Conservation (phyloP, 1,139 yeast species). For the Lodderomyces margitis region DNA sequence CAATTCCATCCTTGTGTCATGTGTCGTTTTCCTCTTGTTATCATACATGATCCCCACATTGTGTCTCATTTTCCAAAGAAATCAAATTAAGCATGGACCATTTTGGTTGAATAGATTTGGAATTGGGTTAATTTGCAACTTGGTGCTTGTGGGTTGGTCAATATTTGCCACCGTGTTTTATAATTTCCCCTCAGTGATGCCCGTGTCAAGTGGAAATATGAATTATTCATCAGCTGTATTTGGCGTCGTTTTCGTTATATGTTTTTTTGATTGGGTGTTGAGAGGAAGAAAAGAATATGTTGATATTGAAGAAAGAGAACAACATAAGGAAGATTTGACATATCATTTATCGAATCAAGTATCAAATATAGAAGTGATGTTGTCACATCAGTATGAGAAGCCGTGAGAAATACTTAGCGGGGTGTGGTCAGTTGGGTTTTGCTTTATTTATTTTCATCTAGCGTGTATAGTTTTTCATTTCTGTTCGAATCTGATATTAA, state of each 20-base stretch:
- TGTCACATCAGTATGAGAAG: conserved; percentile 15
- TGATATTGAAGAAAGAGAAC: conserved; percentile 25
- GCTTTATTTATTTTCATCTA: too few species aligned
- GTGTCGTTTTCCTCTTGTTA: conserved; percentile 35
- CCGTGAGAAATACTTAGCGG: too few species aligned
- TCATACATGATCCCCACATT: conserved; percentile 35
- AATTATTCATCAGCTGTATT: conserved; percentile 45
- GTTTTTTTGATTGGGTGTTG: conserved; percentile 36
- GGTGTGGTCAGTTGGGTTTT: too few species aligned
- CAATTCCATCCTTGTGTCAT: conserved; percentile 39
- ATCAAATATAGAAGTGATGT: conserved; percentile 23
- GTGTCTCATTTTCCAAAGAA: conserved; percentile 35
- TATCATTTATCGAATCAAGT: conserved; percentile 28
- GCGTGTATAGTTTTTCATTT: too few species aligned
- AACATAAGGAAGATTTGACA: conserved; percentile 24
- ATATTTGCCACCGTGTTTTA: conserved; percentile 40
- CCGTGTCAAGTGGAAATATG: conserved; percentile 44
- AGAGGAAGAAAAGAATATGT: conserved; percentile 36
- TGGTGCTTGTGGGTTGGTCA: conserved; percentile 37
- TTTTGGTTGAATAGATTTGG: conserved; percentile 50
- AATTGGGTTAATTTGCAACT: conserved; percentile 14
- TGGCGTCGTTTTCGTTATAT: conserved; percentile 31
- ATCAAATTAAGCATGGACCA: conserved; percentile 36
- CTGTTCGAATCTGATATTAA: too few species aligned
- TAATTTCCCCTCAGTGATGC: conserved; percentile 46